Evolutionary conservation across 306 rosid genomes (phyloP).

Genomic region (Oxytropis ochrocephala): DNA sequence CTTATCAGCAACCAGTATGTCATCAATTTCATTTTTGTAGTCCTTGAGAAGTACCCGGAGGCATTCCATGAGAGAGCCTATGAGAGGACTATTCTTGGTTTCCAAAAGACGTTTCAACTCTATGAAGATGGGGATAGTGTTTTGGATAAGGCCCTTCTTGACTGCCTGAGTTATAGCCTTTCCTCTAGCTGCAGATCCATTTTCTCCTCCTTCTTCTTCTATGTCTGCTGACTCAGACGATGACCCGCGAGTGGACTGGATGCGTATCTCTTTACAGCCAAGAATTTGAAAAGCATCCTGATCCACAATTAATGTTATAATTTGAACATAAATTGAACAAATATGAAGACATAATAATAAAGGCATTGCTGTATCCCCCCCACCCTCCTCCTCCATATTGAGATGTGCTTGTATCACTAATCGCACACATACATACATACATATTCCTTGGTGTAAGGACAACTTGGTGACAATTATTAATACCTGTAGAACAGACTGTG

Average conservation of each 20-base stretch:
- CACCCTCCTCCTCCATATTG: background rate
- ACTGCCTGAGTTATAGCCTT: conserved; percentile 73
- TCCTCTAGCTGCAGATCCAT: conserved; percentile 65
- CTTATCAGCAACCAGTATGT: conserved; percentile 83
- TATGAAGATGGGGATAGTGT: conserved; percentile 81
- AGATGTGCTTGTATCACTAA: background rate
- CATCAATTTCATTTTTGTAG: conserved; percentile 87
- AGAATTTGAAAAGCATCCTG: conserved; percentile 85
- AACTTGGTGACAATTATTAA: background rate
- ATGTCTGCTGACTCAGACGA: conserved; percentile 59
- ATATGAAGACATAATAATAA: background rate
- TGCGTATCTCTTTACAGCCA: conserved; percentile 81
- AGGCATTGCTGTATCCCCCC: background rate
- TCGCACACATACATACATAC: background rate
- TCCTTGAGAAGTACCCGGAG: conserved; percentile 78
- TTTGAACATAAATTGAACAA: conserved; percentile 4
- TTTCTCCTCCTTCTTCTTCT: conserved; percentile 72
- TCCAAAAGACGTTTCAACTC: conserved; percentile 80
- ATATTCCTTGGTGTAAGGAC: background rate
- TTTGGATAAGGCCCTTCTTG: conserved; percentile 74
- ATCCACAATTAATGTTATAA: conserved; percentile 4
- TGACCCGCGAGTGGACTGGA: conserved; percentile 43
- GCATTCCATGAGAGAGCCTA: conserved; percentile 93
- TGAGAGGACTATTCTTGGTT: conserved; percentile 83
- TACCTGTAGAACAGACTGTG: conserved; percentile 86